phyloP scores from a whole-genome alignment of 805 yeast species.

The Saccharomyces cerevisiae region DNA sequence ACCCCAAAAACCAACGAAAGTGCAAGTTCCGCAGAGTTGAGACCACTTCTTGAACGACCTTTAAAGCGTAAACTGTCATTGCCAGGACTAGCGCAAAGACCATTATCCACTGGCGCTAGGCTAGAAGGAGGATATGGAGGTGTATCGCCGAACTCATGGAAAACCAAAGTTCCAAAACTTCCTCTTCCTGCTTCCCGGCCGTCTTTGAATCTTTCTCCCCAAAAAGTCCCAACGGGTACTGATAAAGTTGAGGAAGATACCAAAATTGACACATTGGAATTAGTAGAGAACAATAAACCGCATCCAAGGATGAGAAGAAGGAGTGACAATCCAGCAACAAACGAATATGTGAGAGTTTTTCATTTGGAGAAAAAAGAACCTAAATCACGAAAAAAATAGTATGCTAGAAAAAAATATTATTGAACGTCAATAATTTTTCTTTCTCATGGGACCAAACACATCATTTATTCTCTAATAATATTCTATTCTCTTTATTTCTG shows the following conservation, averaged over 20 bases:
- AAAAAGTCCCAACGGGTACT: background rate
- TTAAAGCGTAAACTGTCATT: background rate
- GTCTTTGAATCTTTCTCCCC: background rate
- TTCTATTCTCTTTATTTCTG: background rate
- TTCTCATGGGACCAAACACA: background rate
- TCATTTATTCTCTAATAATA: background rate
- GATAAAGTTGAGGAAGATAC: background rate
- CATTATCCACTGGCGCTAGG: background rate
- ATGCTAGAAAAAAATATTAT: background rate
- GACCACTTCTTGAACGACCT: background rate
- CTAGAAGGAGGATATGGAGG: background rate
- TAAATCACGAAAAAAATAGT: background rate
- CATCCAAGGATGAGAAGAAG: slow-evolving; percentile 28
- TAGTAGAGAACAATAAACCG: slow-evolving; percentile 26
- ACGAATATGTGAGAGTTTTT: slow-evolving; percentile 26
- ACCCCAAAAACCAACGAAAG: background rate
- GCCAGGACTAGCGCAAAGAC: background rate
- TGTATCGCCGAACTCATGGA: background rate
- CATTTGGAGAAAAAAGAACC: slow-evolving; percentile 15
- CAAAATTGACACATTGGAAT: slow-evolving; percentile 3
- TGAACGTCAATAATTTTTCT: background rate
- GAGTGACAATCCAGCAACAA: slow-evolving; percentile 24
- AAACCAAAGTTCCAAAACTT: background rate
- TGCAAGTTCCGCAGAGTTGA: background rate
- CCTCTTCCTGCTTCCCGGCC: background rate